Base-by-base conservation (phyloP, 148 eudicot species). In the Fallopia convolvulus region DNA sequence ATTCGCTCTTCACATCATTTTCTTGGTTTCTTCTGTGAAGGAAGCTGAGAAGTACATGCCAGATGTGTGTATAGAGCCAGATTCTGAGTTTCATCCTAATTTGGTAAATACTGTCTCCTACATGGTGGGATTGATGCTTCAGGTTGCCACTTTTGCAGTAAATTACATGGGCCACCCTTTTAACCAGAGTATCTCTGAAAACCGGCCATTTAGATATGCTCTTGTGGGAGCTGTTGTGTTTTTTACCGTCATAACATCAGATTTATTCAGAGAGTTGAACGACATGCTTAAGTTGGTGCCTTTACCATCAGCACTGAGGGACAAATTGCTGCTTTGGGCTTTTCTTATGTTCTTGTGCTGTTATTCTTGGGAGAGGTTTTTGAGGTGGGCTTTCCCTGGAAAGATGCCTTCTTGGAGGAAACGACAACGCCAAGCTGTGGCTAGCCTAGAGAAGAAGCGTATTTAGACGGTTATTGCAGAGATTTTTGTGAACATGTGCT, bases 31-130 rank as follows among this genome's bases (percentile, higher is more conserved):
- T 11, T 82, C 98, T 0, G 98, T 92, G 80, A 92, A 90, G 70
- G 98, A 92, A 85, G 98, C 98, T 9, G 96, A 85, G 85, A 94
- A 92, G 75, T 88, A 94, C 89, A 94, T 94, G 98, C 98, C 98
- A 3, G 98, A 90, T 11, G 98, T 90, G 77, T 94, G 98, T 74
- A 89, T 94, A 3, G 99, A 94, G 66, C 99, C 97, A 0, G 97
- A 94, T 78, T 94, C 98, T 0, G 89, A 83, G 1, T 92, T 94
- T 81, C 96, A 94, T 77, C 97, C 97, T 7, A 94, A 92, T 66
- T 84, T 94, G 73, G 97, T 94, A 44, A 92, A 94, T 50, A 94
- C 99, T 0, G 97, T 94, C 58, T 92, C 96, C 3, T 94, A 94
- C 84, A 94, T 92, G 96, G 97, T 92, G 52, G 88, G 87, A 60